These are phyloP conservation scores for Cladosporium velox DNA, from an alignment of 2,329 filamentous ascomycete species.

Conservation along the genomic window DNA sequence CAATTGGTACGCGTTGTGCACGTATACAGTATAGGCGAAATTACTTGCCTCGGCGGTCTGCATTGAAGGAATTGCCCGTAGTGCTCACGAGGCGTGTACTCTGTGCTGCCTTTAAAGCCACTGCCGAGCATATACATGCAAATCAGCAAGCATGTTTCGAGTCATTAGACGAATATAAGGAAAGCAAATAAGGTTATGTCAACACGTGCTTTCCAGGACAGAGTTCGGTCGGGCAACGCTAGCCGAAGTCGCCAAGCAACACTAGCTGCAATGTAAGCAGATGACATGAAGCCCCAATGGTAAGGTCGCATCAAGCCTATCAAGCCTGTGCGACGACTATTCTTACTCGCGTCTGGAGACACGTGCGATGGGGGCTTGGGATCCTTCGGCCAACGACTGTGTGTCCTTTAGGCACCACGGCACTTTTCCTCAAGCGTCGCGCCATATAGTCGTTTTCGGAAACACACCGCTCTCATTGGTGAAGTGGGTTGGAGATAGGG, in stretches of 20 bases:
- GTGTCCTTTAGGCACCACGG: background rate
- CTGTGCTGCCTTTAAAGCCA: background rate
- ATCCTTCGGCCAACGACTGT: background rate
- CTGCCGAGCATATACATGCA: background rate
- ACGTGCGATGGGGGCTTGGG: background rate
- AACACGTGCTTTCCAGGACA: background rate
- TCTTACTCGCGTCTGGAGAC: background rate
- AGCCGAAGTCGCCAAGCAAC: background rate
- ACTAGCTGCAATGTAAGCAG: conserved; percentile 19
- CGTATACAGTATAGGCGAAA: background rate
- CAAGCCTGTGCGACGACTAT: background rate
- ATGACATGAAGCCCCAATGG: conserved; percentile 11
- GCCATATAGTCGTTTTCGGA: background rate
- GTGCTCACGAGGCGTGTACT: background rate
- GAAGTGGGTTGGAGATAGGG: background rate
- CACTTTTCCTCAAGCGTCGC: background rate
- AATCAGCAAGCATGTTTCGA: background rate
- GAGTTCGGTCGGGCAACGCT: background rate
- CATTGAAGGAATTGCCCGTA: background rate
- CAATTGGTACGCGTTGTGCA: background rate
- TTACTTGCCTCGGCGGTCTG: background rate
- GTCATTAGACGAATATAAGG: background rate
- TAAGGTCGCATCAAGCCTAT: background rate
- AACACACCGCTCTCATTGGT: background rate
- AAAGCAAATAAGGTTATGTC: background rate